These are phyloP conservation scores for Theobroma cacao DNA, from an alignment of 345 rosid genomes.

Conservation along the genomic window DNA sequence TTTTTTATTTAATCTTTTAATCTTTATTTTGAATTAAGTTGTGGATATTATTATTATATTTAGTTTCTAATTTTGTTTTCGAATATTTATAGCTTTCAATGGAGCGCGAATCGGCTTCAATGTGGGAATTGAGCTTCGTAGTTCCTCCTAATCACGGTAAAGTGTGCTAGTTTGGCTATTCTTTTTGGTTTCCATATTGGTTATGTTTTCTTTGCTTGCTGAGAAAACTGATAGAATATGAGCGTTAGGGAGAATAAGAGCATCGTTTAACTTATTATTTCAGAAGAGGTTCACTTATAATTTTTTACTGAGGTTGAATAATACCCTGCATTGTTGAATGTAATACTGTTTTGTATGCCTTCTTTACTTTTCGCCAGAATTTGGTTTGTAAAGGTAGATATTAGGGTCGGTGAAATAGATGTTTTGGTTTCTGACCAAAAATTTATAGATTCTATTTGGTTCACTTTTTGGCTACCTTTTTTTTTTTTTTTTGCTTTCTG, in stretches of 20 bases:
- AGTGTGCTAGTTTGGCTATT: neutral
- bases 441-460: neutral
- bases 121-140: conserved; percentile 92
- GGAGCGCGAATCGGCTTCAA: conserved; percentile 90
- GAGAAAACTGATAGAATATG: conserved; percentile 9
- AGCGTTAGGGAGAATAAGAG: neutral
- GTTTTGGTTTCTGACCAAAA: neutral
- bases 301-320: neutral
- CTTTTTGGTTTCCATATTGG: neutral
- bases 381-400: neutral
- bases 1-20: neutral
- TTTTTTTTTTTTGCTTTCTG: neutral
- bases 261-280: neutral
- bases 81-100: conserved; percentile 50
- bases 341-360: neutral
- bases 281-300: neutral
- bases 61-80: neutral
- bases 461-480: neutral
- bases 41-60: neutral
- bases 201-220: conserved; percentile 4
- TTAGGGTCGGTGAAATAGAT: neutral
- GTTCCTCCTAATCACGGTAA: conserved; percentile 97
- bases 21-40: neutral
- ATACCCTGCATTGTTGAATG: neutral
- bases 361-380: neutral